phyloP scores from a whole-genome alignment of 192 early-diverging fungal genomes.

The Entomortierella chlamydospora region DNA sequence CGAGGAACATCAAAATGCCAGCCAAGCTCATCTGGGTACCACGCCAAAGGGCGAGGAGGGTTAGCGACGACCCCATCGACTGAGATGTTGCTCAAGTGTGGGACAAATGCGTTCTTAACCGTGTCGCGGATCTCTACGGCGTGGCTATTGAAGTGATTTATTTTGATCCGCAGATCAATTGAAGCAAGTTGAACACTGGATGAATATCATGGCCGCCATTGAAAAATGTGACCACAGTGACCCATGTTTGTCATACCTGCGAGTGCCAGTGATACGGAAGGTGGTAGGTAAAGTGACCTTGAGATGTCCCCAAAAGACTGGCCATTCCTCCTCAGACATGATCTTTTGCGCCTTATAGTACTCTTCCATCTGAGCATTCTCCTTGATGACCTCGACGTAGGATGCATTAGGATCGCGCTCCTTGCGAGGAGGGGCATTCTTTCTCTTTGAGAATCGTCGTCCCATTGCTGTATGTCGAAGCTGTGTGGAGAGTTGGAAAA shows the following conservation, averaged over 20 bases:
- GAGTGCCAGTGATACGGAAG: constrained; percentile 94
- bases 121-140: constrained; percentile 77
- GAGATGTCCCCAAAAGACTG: constrained; percentile 76
- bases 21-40: constrained; percentile 93
- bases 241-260: constrained; percentile 60
- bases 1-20: constrained; percentile 90
- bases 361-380: constrained; percentile 72
- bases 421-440: constrained; percentile 42
- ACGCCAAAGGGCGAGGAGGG: constrained; percentile 82
- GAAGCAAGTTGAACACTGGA: too few species aligned
- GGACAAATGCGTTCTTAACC: constrained; percentile 70
- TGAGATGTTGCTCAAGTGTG: constrained; percentile 59
- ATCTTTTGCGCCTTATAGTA: constrained; percentile 86
- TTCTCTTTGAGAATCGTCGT: constrained; percentile 38
- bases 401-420: constrained; percentile 44
- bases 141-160: constrained; percentile 53
- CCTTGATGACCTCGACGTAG: constrained; percentile 60
- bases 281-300: constrained; percentile 85
- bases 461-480: constrained; percentile 31
- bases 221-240: too few species aligned
- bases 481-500: neutral
- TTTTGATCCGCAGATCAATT: neutral
- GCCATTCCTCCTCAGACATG: constrained; percentile 87
- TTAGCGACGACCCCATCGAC: constrained; percentile 81
- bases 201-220: too few species aligned